A percentile compares a stretch with the other conserved stretches of the same genome.
Conservation (phyloP, 2,329 filamentous ascomycete genomes). For the Hypoxylon sp. region DNA sequence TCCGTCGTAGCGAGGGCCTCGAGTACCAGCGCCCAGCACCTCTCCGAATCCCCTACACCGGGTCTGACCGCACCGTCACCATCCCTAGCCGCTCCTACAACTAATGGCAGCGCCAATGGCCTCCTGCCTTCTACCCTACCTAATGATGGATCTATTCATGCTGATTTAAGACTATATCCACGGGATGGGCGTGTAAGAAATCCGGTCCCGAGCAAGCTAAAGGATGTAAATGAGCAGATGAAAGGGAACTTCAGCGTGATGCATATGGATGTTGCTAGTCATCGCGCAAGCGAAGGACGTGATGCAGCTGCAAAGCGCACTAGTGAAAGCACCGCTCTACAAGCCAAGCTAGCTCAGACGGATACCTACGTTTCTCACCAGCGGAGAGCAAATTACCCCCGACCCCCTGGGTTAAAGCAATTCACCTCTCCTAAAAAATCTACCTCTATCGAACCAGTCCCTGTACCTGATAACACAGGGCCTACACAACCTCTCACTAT, state of each 20-base stretch:
- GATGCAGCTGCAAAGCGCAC: constrained; percentile 72
- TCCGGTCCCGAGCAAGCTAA: constrained; percentile 73
- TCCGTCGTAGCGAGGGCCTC: constrained; percentile 41
- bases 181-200: constrained; percentile 69
- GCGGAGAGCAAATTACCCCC: constrained; percentile 58
- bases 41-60: constrained; percentile 49
- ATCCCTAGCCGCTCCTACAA: constrained; percentile 38
- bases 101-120: constrained; percentile 48
- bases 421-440: constrained; percentile 48
- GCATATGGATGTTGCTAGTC: constrained; percentile 69
- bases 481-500: constrained; percentile 57
- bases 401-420: constrained; percentile 51
- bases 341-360: constrained; percentile 69
- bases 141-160: constrained; percentile 44
- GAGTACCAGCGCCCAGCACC: constrained; percentile 40
- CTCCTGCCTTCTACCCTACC: constrained; percentile 34
- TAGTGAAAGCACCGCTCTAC: constrained; percentile 73
- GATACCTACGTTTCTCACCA: constrained; percentile 68
- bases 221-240: constrained; percentile 69
- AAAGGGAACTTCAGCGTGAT: constrained; percentile 75
- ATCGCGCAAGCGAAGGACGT: constrained; percentile 63
- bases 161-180: constrained; percentile 52
- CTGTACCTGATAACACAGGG: not conserved
- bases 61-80: constrained; percentile 44
- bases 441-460: constrained; percentile 39